Percentiles rank a stretch among this genome's conserved stretches.
Conservation (phyloP, 2,329 filamentous ascomycete species). For the Hypoxylon sp. region DNA sequence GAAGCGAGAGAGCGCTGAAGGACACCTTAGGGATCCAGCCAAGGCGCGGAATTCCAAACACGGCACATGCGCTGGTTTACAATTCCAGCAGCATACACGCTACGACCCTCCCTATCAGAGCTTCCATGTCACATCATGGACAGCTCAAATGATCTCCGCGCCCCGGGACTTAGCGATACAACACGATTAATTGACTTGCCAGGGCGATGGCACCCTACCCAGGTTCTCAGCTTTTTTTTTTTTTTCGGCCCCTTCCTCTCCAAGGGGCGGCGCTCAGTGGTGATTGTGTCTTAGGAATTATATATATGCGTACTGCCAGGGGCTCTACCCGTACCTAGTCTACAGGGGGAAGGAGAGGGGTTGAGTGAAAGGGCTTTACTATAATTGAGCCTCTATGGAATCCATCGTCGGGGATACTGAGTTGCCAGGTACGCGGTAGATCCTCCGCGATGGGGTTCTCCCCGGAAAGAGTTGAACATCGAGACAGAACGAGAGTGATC, state of each 20-base stretch:
- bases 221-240: slow-evolving; percentile 6
- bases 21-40: slow-evolving; percentile 10
- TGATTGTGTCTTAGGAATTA: slow-evolving; percentile 7
- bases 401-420: slow-evolving; percentile 6
- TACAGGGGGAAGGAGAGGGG: too few species aligned
- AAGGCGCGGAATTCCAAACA: slow-evolving; percentile 29
- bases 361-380: slow-evolving; percentile 4
- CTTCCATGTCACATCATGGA: slow-evolving; percentile 25
- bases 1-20: slow-evolving; percentile 9
- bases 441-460: slow-evolving; percentile 11
- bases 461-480: slow-evolving; percentile 7
- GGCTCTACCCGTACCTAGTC: slow-evolving; percentile 1
- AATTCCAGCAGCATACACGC: slow-evolving; percentile 10
- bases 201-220: slow-evolving; percentile 32
- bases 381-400: slow-evolving; percentile 16
- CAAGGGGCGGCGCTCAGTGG: slow-evolving; percentile 5
- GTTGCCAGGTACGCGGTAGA: slow-evolving; percentile 6
- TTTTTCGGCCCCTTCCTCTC: slow-evolving; percentile 18
- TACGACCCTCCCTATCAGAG: slow-evolving; percentile 17
- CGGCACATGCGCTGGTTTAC: slow-evolving; percentile 12
- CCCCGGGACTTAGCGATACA: slow-evolving; percentile 34
- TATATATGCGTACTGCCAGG: slow-evolving; percentile 20
- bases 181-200: slow-evolving; percentile 34
- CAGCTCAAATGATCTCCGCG: slow-evolving; percentile 35
- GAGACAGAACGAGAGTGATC: slow-evolving; percentile 21